Percentiles rank a stretch among this genome's conserved stretches.
phyloP scores from a whole-genome alignment of 805 yeast genomes.

The Kluyveromyces nonfermentans region DNA sequence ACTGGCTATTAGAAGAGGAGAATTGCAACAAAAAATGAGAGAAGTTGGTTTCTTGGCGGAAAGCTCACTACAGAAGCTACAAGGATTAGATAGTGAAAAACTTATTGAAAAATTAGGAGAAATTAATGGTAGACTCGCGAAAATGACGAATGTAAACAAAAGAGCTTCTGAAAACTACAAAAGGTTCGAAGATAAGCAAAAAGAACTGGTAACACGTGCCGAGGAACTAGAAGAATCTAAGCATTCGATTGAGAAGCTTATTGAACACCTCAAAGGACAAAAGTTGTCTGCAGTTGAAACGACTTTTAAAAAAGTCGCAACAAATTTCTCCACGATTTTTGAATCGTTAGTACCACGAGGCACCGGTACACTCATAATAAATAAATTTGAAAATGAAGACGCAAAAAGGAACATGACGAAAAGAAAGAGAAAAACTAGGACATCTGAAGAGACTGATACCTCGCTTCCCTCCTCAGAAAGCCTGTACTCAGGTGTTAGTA shows the following conservation, averaged over 20 bases:
- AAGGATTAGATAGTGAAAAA: slow-evolving; percentile 38
- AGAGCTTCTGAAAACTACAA: slow-evolving; percentile 80
- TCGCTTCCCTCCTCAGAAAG: slow-evolving; percentile 7
- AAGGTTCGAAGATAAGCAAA: slow-evolving; percentile 64
- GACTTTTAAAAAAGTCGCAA: slow-evolving; percentile 69
- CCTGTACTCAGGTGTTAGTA: slow-evolving; percentile 70
- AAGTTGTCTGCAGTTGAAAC: slow-evolving; percentile 75
- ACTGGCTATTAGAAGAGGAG: slow-evolving; percentile 54
- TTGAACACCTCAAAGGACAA: slow-evolving; percentile 58
- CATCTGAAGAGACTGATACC: slow-evolving; percentile 9
- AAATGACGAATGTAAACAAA: slow-evolving; percentile 72
- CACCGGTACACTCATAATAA: slow-evolving; percentile 63
- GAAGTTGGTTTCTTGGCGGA: slow-evolving; percentile 88
- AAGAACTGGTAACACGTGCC: slow-evolving; percentile 54
- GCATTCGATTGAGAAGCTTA: slow-evolving; percentile 62
- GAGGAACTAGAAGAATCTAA: slow-evolving; percentile 62
- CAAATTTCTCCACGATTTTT: slow-evolving; percentile 65
- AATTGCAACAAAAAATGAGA: slow-evolving; percentile 59
- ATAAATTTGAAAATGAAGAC: slow-evolving; percentile 25
- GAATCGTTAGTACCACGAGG: slow-evolving; percentile 79
- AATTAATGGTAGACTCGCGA: slow-evolving; percentile 48
- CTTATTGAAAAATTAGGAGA: slow-evolving; percentile 44
- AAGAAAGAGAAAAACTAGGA: slow-evolving; percentile 10
- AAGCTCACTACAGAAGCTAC: slow-evolving; percentile 54
- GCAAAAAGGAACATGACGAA: slow-evolving; percentile 10